phyloP scores from a whole-genome alignment of 192 early-diverging fungal genomes.

The Coemansia sp. region DNA sequence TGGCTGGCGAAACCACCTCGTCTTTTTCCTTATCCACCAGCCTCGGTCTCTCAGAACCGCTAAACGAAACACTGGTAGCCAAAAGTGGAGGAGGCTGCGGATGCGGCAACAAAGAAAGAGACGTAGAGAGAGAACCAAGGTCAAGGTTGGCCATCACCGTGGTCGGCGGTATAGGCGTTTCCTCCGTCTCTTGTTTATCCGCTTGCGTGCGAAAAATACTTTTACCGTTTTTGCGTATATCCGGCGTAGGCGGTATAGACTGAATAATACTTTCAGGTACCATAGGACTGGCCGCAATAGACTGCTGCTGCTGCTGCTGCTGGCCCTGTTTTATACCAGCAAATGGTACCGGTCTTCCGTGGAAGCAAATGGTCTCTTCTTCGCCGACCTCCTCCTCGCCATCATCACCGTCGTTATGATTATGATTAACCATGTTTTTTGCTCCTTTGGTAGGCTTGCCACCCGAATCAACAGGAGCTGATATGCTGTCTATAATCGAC shows the following conservation, averaged over 20 bases:
- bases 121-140: neutral
- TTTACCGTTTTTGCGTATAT: constrained; percentile 1
- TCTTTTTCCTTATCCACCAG: constrained; percentile 34
- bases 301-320: neutral
- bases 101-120: neutral
- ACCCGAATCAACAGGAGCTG: neutral
- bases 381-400: constrained; percentile 15
- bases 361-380: constrained; percentile 41
- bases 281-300: neutral
- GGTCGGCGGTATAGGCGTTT: constrained; percentile 4
- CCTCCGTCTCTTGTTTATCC: constrained; percentile 6
- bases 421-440: neutral
- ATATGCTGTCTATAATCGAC: constrained; percentile 8
- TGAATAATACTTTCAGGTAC: constrained; percentile 6
- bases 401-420: constrained; percentile 11
- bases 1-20: constrained; percentile 25
- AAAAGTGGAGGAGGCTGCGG: neutral
- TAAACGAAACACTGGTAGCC: neutral
- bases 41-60: neutral
- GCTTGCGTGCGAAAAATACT: constrained; percentile 4
- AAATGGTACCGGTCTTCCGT: constrained; percentile 18
- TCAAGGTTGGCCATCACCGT: neutral
- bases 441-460: neutral
- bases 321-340: constrained; percentile 9
- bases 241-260: constrained; percentile 28